Evolutionary conservation across 192 early-diverging fungal genomes (phyloP).

Genomic region (Gamsiella multidivaricata): DNA sequence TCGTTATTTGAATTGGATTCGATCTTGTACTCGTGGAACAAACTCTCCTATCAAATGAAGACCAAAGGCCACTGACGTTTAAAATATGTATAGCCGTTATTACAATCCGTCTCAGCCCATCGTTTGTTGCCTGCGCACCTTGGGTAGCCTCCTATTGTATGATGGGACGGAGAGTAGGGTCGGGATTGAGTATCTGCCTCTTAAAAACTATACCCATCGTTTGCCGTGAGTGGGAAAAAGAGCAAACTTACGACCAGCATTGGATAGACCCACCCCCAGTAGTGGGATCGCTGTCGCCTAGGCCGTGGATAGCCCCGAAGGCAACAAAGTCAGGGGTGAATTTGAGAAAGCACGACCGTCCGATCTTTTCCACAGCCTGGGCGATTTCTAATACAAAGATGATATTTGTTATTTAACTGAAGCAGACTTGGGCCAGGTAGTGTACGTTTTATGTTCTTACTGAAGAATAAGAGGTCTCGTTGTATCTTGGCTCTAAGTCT

Average conservation of each 20-base stretch:
- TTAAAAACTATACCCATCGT: too few species aligned
- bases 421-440: too few species aligned
- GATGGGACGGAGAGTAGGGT: too few species aligned
- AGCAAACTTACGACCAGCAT: conserved; percentile 71
- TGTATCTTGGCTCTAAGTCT: conserved; percentile 40
- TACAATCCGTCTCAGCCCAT: too few species aligned
- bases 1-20: conserved; percentile 73
- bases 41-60: conserved; percentile 53
- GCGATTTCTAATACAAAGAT: conserved; percentile 60
- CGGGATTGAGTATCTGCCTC: too few species aligned
- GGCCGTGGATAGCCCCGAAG: conserved; percentile 59
- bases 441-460: conserved; percentile 9
- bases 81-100: too few species aligned
- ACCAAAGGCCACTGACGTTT: too few species aligned
- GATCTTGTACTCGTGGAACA: conserved; percentile 79
- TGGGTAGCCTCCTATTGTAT: conserved; percentile 15
- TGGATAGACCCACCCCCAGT: conserved; percentile 66
- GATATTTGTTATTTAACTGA: background rate
- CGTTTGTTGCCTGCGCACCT: too few species aligned
- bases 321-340: conserved; percentile 71
- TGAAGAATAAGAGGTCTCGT: conserved; percentile 45
- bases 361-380: conserved; percentile 75
- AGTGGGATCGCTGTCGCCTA: conserved; percentile 69
- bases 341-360: conserved; percentile 73
- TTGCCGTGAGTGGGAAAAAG: too few species aligned